Evolutionary conservation across 495 filamentous ascomycete species (phyloP), one percentile per base, ranked within the genome.

Genomic region (Hypoxylon rickii): DNA sequence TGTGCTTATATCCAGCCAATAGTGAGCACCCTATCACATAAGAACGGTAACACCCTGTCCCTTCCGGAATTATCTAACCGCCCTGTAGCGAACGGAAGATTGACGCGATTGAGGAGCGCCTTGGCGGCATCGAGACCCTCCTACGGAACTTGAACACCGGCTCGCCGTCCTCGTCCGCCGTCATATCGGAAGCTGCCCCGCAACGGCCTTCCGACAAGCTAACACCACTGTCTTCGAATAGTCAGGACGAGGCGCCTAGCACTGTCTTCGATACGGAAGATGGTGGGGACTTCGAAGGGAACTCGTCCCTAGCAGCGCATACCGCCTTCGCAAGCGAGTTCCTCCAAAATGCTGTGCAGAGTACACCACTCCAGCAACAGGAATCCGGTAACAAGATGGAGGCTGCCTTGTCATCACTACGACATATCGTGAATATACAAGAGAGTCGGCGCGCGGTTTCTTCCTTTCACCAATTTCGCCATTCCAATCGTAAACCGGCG

Each of bases 1-100:
- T 22, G 82, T 89, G 6, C 67, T 88, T 36, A 87, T 89, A 49
- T 87, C 85, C 2, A 80, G 80, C 55, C 82, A 88, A 74, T 89
- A 89, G 85, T 87, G 75, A 66, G 76, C 52, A 41, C 3, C 3
- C 20, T 24, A 38, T 15, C 7, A 31, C 10, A 15, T 51, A 22
- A 7, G 20, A 2, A 38, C 16, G 15, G 13, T 16, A 17, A n/a
- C 34, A 2, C 4, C 4, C 3, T 3, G 8, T 18, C 7, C 8
- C 34, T 16, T 17, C 8, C 34, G 3, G 4, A 4, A 5, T 7
- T 17, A 7, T n/a, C 3, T 18, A 4, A 18, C 13, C 34, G 13
- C 15, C 18, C 3, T 13, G 3, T 44, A 88, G 85, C 66, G 86
- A 89, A 68, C 77, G 74, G 54, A 89, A 89, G 68, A 86, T 89